Conservation (phyloP, 306 rosid genomes). For the Gastrolobium bilobum region DNA sequence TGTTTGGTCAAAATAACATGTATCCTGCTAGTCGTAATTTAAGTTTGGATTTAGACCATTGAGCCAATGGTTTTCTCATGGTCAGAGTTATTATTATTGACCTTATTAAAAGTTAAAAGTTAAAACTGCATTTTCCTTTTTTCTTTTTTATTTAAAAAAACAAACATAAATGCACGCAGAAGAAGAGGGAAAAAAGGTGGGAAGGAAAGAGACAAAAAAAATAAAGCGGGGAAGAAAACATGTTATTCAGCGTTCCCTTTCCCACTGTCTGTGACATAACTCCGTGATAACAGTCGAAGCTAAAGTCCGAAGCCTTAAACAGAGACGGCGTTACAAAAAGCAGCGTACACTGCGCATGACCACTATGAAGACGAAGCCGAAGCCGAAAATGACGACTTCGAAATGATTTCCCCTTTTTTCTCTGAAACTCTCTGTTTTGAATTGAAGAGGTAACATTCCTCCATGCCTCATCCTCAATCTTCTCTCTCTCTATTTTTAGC, state of each 20-base stretch:
- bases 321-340: slow-evolving; percentile 40
- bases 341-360: slow-evolving; percentile 33
- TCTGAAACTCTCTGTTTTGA: neutral
- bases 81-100: no score
- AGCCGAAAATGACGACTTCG: slow-evolving; percentile 29
- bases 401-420: neutral
- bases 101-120: no score
- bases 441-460: slow-evolving; percentile 39
- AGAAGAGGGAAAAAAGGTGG: no score
- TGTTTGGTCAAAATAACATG: no score
- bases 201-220: neutral
- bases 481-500: slow-evolving; percentile 39
- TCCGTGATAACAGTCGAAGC: slow-evolving; percentile 54
- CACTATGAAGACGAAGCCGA: slow-evolving; percentile 1
- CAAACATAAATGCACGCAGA: no score
- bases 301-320: slow-evolving; percentile 13
- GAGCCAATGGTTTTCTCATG: no score
- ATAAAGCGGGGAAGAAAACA: neutral
- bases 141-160: no score
- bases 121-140: no score
- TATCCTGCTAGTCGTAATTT: no score
- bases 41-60: no score
- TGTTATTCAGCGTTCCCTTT: neutral
- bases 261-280: slow-evolving; percentile 29
- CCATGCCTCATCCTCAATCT: neutral